These are phyloP conservation scores for Aspergillus jensenii DNA, from an alignment of 2,329 filamentous ascomycete species.

Conservation along the genomic window DNA sequence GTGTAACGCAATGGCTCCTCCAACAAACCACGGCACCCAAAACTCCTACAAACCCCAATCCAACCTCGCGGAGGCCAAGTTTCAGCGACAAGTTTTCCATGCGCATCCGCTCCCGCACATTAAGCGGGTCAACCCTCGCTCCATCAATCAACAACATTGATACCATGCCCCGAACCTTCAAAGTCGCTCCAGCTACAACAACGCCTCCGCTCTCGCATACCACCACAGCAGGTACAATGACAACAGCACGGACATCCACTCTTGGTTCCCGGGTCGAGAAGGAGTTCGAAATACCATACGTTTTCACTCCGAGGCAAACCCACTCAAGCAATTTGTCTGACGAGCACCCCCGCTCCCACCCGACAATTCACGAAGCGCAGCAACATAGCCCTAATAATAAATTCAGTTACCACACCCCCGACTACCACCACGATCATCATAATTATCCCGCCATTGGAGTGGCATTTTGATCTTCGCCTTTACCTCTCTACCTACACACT, in stretches of 20 bases:
- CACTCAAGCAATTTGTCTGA: slow-evolving; percentile 9
- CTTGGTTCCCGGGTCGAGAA: slow-evolving; percentile 10
- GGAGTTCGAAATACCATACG: slow-evolving; percentile 5
- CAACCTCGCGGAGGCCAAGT: slow-evolving; percentile 15
- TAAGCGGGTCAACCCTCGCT: slow-evolving; percentile 37
- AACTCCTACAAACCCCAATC: not conserved
- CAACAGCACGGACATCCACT: slow-evolving; percentile 17
- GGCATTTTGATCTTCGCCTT: slow-evolving; percentile 26
- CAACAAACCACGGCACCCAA: slow-evolving; percentile 14
- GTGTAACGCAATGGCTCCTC: slow-evolving; percentile 34
- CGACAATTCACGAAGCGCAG: slow-evolving; percentile 16
- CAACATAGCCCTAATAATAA: slow-evolving; percentile 11
- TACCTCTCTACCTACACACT: not conserved
- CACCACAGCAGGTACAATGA: slow-evolving; percentile 19
- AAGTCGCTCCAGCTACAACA: slow-evolving; percentile 14
- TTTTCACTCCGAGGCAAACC: slow-evolving; percentile 7
- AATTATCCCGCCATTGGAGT: slow-evolving; percentile 30
- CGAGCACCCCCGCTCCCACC: slow-evolving; percentile 12
- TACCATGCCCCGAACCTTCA: slow-evolving; percentile 19
- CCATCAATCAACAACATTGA: slow-evolving; percentile 29
- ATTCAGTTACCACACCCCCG: slow-evolving; percentile 1
- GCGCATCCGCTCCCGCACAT: slow-evolving; percentile 29
- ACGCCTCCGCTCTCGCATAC: not conserved
- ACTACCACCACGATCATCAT: slow-evolving; percentile 16
- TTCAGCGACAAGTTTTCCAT: slow-evolving; percentile 25